Evolutionary conservation across 202 grass and related monocot genomes (phyloP).

Genomic region (Panicum virgatum): DNA sequence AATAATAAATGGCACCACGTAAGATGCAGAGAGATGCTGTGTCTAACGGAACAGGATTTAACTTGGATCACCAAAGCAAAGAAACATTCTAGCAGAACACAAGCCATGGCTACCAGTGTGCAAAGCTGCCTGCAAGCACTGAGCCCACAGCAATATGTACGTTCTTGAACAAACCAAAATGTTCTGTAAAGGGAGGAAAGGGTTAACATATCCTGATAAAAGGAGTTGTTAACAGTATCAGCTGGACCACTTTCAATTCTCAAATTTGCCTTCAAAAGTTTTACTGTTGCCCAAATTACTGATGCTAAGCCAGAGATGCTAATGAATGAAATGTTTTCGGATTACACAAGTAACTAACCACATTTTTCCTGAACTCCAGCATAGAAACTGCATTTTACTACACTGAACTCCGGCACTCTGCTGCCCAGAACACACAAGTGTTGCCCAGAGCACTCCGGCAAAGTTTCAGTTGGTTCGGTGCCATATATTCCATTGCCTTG

Average conservation of each 20-base stretch:
- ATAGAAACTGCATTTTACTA: constrained; percentile 16
- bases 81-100: no score
- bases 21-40: no score
- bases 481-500: constrained; percentile 66
- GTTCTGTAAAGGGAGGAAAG: background rate
- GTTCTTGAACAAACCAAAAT: constrained; percentile 20
- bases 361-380: background rate
- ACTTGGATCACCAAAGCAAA: no score
- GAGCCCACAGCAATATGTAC: no score
- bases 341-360: background rate
- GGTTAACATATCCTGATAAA: background rate
- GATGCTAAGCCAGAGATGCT: background rate
- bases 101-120: no score
- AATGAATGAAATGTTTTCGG: background rate
- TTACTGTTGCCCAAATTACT: background rate
- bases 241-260: background rate
- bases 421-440: background rate
- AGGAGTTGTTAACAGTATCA: background rate
- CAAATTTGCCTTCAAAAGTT: constrained; percentile 6
- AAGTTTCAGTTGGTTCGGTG: constrained; percentile 69
- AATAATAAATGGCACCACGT: no score
- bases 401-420: background rate
- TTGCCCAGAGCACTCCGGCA: no score
- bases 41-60: no score
- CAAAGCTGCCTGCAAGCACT: no score